Evolutionary conservation across 441 rosid species (phyloP).

Genomic region (Eutrema salsugineum): DNA sequence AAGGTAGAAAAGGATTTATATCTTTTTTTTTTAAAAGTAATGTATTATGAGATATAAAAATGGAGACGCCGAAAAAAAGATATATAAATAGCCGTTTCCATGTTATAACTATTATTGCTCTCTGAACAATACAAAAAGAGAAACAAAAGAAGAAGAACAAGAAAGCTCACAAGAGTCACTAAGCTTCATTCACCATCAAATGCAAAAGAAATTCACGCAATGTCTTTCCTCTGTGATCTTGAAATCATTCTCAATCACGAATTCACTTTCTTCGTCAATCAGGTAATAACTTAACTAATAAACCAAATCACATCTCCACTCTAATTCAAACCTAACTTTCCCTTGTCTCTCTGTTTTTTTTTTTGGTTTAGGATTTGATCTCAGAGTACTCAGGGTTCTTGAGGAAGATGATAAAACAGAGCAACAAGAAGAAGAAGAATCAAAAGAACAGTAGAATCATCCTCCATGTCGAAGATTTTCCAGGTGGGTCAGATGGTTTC

Average conservation of each 20-base stretch:
- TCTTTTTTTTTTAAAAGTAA: background rate
- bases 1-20: no score
- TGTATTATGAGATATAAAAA: background rate
- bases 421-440: constrained; percentile 39
- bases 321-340: background rate
- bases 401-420: constrained; percentile 52
- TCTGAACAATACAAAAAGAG: constrained; percentile 25
- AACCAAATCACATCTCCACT: background rate
- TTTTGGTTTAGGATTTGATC: constrained; percentile 40
- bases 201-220: constrained; percentile 40
- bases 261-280: constrained; percentile 51
- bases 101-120: constrained; percentile 29
- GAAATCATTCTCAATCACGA: constrained; percentile 46
- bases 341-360: constrained; percentile 9
- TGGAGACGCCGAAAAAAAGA: background rate
- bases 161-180: constrained; percentile 15
- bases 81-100: constrained; percentile 29
- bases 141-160: constrained; percentile 9
- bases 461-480: constrained; percentile 47
- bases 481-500: constrained; percentile 67
- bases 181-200: constrained; percentile 29
- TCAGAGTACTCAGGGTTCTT: constrained; percentile 51
- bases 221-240: constrained; percentile 47
- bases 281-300: constrained; percentile 35
- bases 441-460: constrained; percentile 37